Percentiles rank a stretch among this genome's conserved stretches.
These are phyloP conservation scores for Penicillium egyptiacum DNA, from an alignment of 495 filamentous ascomycete species.

Conservation along the genomic window DNA sequence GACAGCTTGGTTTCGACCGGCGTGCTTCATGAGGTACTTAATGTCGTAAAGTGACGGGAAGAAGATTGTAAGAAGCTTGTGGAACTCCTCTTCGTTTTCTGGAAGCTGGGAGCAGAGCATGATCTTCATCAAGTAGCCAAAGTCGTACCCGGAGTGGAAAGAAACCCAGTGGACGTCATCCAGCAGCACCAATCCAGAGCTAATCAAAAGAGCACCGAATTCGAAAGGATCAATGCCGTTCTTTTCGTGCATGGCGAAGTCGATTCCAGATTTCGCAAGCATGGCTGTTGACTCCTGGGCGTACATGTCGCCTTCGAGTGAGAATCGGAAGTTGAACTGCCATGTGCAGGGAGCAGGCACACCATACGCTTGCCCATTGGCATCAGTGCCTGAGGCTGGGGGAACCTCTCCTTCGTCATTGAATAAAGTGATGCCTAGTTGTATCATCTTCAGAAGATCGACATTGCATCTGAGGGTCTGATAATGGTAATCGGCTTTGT, in stretches of 20 bases:
- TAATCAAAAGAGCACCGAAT: slow-evolving; percentile 86
- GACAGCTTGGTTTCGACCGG: slow-evolving; percentile 62
- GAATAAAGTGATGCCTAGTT: slow-evolving; percentile 92
- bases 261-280: slow-evolving; percentile 80
- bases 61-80: slow-evolving; percentile 78
- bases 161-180: slow-evolving; percentile 93
- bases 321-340: slow-evolving; percentile 99
- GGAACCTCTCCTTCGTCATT: slow-evolving; percentile 82
- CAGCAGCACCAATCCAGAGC: slow-evolving; percentile 84
- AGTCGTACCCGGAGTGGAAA: slow-evolving; percentile 98
- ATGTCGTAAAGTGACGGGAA: slow-evolving; percentile 94
- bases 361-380: slow-evolving; percentile 48
- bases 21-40: slow-evolving; percentile 94
- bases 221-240: slow-evolving; percentile 89
- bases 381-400: slow-evolving; percentile 63
- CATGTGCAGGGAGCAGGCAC: slow-evolving; percentile 81
- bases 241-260: slow-evolving; percentile 76
- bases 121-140: slow-evolving; percentile 94
- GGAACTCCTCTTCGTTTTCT: slow-evolving; percentile 83
- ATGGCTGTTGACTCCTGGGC: slow-evolving; percentile 88
- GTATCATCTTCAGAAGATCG: slow-evolving; percentile 94
- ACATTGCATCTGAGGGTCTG: slow-evolving; percentile 97
- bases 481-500: slow-evolving; percentile 97
- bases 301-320: slow-evolving; percentile 93
- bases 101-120: slow-evolving; percentile 78